These are phyloP conservation scores for Calonectria pseudoreteaudii DNA, from an alignment of 2,329 filamentous ascomycete species.

Conservation along the genomic window DNA sequence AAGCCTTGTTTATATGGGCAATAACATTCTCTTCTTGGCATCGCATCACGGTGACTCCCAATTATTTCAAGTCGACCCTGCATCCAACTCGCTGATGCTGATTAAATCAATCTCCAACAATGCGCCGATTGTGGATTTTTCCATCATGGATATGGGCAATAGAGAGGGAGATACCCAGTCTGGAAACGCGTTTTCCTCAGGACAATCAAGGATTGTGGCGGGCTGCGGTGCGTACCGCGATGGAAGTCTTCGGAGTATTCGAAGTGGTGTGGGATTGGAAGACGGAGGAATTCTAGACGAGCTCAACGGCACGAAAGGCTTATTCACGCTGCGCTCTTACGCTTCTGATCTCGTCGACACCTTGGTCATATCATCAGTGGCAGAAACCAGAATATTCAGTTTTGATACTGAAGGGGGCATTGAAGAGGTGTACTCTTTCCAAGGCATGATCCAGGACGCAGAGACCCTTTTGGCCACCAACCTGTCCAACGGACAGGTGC, in stretches of 20 bases:
- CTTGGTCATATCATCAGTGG: slow-evolving; percentile 82
- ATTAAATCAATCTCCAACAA: slow-evolving; percentile 82
- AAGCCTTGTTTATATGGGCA: slow-evolving; percentile 81
- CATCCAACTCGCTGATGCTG: slow-evolving; percentile 65
- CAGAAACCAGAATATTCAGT: slow-evolving; percentile 84
- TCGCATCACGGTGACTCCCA: slow-evolving; percentile 96
- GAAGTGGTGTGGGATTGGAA: slow-evolving; percentile 93
- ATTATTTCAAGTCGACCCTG: slow-evolving; percentile 71
- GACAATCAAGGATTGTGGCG: slow-evolving; percentile 92
- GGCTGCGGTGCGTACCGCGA: slow-evolving; percentile 92
- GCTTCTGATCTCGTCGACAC: slow-evolving; percentile 70
- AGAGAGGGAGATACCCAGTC: slow-evolving; percentile 79
- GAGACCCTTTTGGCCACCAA: slow-evolving; percentile 80
- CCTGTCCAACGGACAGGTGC: slow-evolving; percentile 69
- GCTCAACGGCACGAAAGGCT: slow-evolving; percentile 77
- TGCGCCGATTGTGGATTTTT: slow-evolving; percentile 92
- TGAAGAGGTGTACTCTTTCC: slow-evolving; percentile 85
- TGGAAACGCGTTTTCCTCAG: slow-evolving; percentile 92
- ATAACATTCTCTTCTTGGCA: slow-evolving; percentile 82
- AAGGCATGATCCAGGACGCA: slow-evolving; percentile 75
- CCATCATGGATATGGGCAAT: slow-evolving; percentile 95
- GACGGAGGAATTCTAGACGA: slow-evolving; percentile 86
- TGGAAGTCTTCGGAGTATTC: slow-evolving; percentile 87
- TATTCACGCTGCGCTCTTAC: slow-evolving; percentile 75
- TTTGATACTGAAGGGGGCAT: slow-evolving; percentile 82